phyloP scores from a whole-genome alignment of 2,329 filamentous ascomycete genomes.

The Sarocladium brachiariae region DNA sequence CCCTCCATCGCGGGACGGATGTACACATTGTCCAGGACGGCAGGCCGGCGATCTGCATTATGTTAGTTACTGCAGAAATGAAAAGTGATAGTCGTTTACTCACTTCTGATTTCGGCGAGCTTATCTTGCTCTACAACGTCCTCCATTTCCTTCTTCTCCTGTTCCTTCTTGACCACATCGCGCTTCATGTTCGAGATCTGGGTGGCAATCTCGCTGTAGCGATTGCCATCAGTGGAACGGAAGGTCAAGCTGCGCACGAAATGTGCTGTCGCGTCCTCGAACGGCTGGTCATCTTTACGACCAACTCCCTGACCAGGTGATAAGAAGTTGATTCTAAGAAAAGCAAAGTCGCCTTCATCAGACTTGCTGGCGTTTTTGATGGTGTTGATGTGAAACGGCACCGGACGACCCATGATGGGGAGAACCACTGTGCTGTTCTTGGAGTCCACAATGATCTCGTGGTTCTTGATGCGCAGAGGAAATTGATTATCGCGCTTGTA shows the following conservation, averaged over 20 bases:
- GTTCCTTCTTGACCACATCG: constrained; percentile 82
- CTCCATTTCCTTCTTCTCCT: constrained; percentile 99
- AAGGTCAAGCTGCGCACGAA: constrained; percentile 95
- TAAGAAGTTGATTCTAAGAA: constrained; percentile 92
- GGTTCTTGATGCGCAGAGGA: constrained; percentile 71
- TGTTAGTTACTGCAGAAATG: constrained; percentile 7
- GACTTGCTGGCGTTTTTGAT: constrained; percentile 99
- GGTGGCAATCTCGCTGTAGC: constrained; percentile 83
- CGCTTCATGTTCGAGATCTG: constrained; percentile 97
- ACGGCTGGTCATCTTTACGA: constrained; percentile 93
- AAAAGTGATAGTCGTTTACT: constrained; percentile 25
- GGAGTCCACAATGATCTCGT: constrained; percentile 82
- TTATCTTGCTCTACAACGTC: constrained; percentile 99
- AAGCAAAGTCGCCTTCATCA: constrained; percentile 89
- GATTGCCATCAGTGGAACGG: constrained; percentile 79
- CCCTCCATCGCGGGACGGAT: constrained; percentile 93
- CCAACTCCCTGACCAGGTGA: constrained; percentile 96
- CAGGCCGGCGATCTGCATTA: constrained; percentile 70
- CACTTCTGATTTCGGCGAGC: constrained; percentile 86
- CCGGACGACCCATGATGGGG: constrained; percentile 93
- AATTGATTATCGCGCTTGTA: constrained; percentile 98
- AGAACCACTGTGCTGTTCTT: constrained; percentile 89
- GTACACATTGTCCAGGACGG: constrained; percentile 88
- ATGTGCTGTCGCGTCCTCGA: constrained; percentile 91
- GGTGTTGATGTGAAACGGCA: constrained; percentile 94